Evolutionary conservation across 495 filamentous ascomycete species (phyloP), one percentile per base, ranked within the genome.

Genomic region (Jackrogersella multiformis): DNA sequence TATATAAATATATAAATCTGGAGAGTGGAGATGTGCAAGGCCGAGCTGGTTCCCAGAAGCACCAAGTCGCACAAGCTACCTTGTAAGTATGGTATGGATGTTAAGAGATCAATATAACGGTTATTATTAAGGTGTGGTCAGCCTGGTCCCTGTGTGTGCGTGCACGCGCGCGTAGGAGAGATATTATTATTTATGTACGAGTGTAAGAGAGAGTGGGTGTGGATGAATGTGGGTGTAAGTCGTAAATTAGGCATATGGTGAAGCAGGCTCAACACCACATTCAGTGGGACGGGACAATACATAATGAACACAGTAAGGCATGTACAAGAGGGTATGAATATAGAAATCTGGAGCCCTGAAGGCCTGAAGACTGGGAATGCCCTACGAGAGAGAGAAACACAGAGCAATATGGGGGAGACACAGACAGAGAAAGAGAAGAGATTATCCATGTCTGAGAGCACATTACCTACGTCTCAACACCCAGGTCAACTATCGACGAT

Each of bases 381-480:
- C 53, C 36, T 39, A 39, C 13, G 23, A 55, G 59, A 69, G 18
- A 30, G 16, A 55, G 68, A 28, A 54, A 67, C 68, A 71, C 60
- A 64, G 68, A 49, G 67, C 26, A 3, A 4, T 45, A n/a, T n/a
- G n/a, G n/a, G n/a, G n/a, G n/a, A n/a, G n/a, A n/a, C n/a, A n/a
- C n/a, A 21, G 18, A 38, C 44, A 34, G 35, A 32, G 35, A 24
- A 62, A 35, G 53, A 61, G 28, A 32, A 67, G 68, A 71, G 64
- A 64, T 56, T 44, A 71, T 60, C 68, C 68, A 71, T 71, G 68
- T 67, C 68, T 59, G 62, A 67, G 67, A 52, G 67, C 67, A 70
- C 67, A 38, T 53, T 46, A 59, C 64, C 63, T 71, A 59, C 64
- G 68, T 71, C 62, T 71, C 68, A 68, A 71, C 13, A 59, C 61